Base-by-base conservation (phyloP, 768 basidiomycete species). In the Amanita exitialis region DNA sequence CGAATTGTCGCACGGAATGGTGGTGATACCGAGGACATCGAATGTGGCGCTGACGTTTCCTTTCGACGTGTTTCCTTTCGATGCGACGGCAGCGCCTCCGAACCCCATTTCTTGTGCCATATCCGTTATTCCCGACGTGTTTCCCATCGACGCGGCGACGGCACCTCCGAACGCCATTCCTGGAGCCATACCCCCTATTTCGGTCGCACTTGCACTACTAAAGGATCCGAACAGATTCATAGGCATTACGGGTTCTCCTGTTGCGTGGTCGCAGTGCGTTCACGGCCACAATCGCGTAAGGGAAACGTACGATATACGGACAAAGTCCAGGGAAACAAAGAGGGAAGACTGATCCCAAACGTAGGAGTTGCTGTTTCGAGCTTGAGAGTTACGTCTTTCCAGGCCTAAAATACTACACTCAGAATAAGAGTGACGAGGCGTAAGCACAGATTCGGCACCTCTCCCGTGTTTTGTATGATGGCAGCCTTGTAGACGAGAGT, bases 291-390 rank as follows among this genome's bases (percentile, higher is more conserved):
- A n/a, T n/a, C n/a, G n/a, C n/a, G n/a, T n/a, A n/a, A n/a, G 16
- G 44, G n/a, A 3, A 28, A 4, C 36, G 30, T 1, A 36, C 20
- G 44, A 25, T 43, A 18, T 16, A 32, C 51, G 4, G 57, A 62
- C 38, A 65, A 51, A 7, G 53, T 59, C 70, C 69, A 71, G 0
- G 66, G 60, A 7, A 48, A 28, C 3, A 73, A 62, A 4, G 51
- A 53, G 0, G 73, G 72, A 1, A 73, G 25, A 7, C 47, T 55
- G 6, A 69, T 47, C 8, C 66, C 66, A 47, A 66, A 72, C 5
- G 69, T 68, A 0, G 71, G 72, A 0, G 63, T 59, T 6, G 64
- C 65, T 0, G 73, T 73, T 48, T 73, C 69, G 2, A 74, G 61
- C 1, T 61, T 66, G 3, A 73, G 52, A 1, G 69, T 64, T 16